Conservation (phyloP, 805 yeast species). For the Starmerella tilneyi region DNA sequence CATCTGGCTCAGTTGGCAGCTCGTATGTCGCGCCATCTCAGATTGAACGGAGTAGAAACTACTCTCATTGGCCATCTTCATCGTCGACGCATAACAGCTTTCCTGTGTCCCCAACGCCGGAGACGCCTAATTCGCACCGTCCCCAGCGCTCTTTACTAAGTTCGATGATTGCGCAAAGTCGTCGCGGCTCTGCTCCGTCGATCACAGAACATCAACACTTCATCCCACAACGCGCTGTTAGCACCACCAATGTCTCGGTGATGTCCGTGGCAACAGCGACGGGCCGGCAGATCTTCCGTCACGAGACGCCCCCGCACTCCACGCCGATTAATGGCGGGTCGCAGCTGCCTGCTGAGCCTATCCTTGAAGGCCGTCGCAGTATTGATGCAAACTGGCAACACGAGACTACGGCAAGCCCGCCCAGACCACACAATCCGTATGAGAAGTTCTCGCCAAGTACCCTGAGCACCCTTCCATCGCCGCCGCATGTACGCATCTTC, state of each 20-base stretch:
- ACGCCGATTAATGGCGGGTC: not conserved
- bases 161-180: constrained; percentile 22
- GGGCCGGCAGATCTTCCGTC: constrained; percentile 1
- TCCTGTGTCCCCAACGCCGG: constrained; percentile 13
- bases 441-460: constrained; percentile 16
- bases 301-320: constrained; percentile 2
- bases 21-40: constrained; percentile 20
- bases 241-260: constrained; percentile 5
- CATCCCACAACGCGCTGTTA: constrained; percentile 5
- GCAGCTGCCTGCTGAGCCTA: constrained; percentile 19
- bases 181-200: constrained; percentile 13
- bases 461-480: constrained; percentile 12
- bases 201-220: constrained; percentile 3
- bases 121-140: constrained; percentile 10
- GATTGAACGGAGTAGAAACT: constrained; percentile 19
- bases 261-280: constrained; percentile 7
- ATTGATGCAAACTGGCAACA: constrained; percentile 16
- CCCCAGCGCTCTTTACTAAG: constrained; percentile 24
- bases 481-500: constrained; percentile 27
- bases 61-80: constrained; percentile 18
- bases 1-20: constrained; percentile 4
- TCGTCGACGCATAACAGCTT: constrained; percentile 7
- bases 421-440: constrained; percentile 1
- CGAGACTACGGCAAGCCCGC: constrained; percentile 19
- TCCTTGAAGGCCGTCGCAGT: constrained; percentile 14